Conservation (phyloP, 164 flowering plant species). For the Macadamia integrifolia region DNA sequence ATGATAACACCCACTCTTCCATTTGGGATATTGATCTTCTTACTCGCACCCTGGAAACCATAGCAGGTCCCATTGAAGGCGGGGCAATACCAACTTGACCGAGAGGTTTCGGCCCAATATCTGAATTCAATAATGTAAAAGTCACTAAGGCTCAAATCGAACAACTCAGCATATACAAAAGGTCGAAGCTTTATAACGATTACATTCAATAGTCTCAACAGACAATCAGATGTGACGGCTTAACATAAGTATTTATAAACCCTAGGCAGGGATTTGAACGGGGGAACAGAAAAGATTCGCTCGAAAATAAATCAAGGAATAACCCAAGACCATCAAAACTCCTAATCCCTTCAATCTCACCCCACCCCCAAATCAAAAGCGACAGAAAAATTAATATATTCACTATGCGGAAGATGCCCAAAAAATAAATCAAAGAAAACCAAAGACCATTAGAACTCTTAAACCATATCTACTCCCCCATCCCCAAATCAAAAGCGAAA, state of each 20-base stretch:
- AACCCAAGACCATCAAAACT: not conserved
- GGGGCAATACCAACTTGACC: constrained; percentile 25
- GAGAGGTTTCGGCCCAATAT: constrained; percentile 41
- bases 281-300: too few species aligned
- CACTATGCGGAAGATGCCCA: too few species aligned
- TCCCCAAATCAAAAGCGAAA: too few species aligned
- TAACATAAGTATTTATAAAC: too few species aligned
- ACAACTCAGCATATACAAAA: not conserved
- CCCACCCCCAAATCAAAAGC: not conserved
- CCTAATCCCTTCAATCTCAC: too few species aligned
- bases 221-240: not conserved
- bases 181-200: not conserved
- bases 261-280: too few species aligned
- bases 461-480: too few species aligned
- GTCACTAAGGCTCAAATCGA: not conserved
- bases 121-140: constrained; percentile 25
- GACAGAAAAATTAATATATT: too few species aligned
- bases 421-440: too few species aligned
- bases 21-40: constrained; percentile 91
- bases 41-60: constrained; percentile 63
- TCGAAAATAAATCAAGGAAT: not conserved
- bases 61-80: constrained; percentile 41
- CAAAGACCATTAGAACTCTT: too few species aligned
- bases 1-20: constrained; percentile 97
- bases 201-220: not conserved